These are phyloP conservation scores for Globisporangium heterothallicum DNA, from an alignment of 352 stramenopile species.

Conservation along the genomic window DNA sequence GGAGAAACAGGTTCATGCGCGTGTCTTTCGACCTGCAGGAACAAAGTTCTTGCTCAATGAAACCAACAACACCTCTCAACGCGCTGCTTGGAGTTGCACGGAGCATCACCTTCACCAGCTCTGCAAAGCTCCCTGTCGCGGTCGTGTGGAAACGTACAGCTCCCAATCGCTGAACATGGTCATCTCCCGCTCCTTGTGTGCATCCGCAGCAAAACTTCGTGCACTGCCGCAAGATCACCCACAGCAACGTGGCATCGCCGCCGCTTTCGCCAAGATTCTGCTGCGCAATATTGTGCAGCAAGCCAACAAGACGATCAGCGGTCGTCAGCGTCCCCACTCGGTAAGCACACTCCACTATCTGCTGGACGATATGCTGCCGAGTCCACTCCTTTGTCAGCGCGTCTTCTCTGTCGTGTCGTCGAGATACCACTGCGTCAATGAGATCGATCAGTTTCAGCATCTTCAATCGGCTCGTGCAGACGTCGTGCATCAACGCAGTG, in stretches of 20 bases:
- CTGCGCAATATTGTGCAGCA: constrained; percentile 32
- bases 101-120: constrained; percentile 43
- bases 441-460: constrained; percentile 33
- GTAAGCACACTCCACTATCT: constrained; percentile 43
- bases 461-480: constrained; percentile 14
- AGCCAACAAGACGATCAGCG: constrained; percentile 15
- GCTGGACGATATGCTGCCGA: constrained; percentile 38
- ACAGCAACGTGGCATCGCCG: constrained; percentile 24
- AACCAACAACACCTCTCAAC: constrained; percentile 25
- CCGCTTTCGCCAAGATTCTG: constrained; percentile 7
- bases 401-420: constrained; percentile 13
- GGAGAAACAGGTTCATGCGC: constrained; percentile 47
- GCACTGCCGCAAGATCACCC: constrained; percentile 50
- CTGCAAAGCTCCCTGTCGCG: constrained; percentile 31
- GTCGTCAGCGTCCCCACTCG: constrained; percentile 10
- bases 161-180: constrained; percentile 4
- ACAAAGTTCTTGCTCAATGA: constrained; percentile 41
- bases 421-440: constrained; percentile 24
- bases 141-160: constrained; percentile 19
- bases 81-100: constrained; percentile 8
- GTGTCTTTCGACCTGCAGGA: constrained; percentile 33
- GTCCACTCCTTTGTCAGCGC: constrained; percentile 23
- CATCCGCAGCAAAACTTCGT: constrained; percentile 56
- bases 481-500: constrained; percentile 16
- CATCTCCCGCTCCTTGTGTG: not conserved